These are phyloP conservation scores for Saccharomycopsis capsularis DNA, from an alignment of 805 yeast species.

Conservation along the genomic window DNA sequence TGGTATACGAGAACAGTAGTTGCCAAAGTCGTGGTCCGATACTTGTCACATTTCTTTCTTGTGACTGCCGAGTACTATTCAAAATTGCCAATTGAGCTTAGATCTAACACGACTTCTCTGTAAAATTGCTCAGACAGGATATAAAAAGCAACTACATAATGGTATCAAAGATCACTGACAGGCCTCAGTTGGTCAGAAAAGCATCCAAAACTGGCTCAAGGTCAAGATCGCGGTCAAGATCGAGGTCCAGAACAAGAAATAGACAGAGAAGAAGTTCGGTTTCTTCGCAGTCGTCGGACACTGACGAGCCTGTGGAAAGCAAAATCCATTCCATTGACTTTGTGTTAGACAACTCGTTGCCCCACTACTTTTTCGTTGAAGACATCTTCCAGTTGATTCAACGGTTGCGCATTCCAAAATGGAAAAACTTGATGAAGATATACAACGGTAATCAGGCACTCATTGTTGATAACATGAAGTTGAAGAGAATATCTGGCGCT, in stretches of 20 bases:
- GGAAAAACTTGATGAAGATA: constrained; percentile 51
- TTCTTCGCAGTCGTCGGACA: constrained; percentile 24
- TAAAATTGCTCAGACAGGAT: too few species aligned
- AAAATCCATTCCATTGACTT: constrained; percentile 48
- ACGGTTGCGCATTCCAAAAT: constrained; percentile 61
- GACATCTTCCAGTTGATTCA: constrained; percentile 65
- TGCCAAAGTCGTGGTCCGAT: too few species aligned
- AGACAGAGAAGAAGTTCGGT: constrained; percentile 30
- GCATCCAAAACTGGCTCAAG: constrained; percentile 22
- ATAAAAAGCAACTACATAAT: too few species aligned
- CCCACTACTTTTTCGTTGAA: constrained; percentile 76
- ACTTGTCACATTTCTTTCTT: too few species aligned
- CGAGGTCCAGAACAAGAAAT: constrained; percentile 29
- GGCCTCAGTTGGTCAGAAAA: constrained; percentile 17
- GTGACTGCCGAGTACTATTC: too few species aligned
- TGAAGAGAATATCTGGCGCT: constrained; percentile 82
- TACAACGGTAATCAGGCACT: constrained; percentile 27
- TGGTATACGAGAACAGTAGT: too few species aligned
- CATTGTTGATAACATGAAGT: constrained; percentile 38
- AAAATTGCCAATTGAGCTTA: too few species aligned
- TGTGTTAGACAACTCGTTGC: constrained; percentile 66
- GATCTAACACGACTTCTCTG: too few species aligned
- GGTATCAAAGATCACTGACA: constrained; percentile 16
- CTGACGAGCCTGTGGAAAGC: constrained; percentile 24
- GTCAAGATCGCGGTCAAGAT: constrained; percentile 34